Percentiles rank a stretch among this genome's conserved stretches.
Conservation (phyloP, 495 filamentous ascomycete species). For the Trichoderma asperelloides region DNA sequence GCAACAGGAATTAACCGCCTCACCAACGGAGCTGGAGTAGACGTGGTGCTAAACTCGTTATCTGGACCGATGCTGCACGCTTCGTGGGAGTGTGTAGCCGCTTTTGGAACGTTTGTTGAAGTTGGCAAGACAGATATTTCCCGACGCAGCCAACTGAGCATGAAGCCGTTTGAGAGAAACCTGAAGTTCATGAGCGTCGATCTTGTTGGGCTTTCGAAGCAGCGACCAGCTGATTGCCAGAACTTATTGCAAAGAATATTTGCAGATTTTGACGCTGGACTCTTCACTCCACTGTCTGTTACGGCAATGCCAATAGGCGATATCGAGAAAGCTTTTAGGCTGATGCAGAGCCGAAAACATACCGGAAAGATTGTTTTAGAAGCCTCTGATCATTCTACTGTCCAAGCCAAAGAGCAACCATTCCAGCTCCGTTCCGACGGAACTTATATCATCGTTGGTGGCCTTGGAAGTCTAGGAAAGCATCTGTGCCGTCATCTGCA, state of each 20-base stretch:
- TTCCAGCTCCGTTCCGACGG: slow-evolving; percentile 26
- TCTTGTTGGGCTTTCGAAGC: slow-evolving; percentile 28
- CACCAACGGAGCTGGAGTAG: slow-evolving; percentile 48
- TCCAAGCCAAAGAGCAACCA: slow-evolving; percentile 16
- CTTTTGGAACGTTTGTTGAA: slow-evolving; percentile 40
- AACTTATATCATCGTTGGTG: slow-evolving; percentile 53
- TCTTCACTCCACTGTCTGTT: slow-evolving; percentile 27
- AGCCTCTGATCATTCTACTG: slow-evolving; percentile 11
- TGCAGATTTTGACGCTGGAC: slow-evolving; percentile 29
- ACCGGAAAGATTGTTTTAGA: slow-evolving; percentile 49
- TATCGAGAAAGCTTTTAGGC: slow-evolving; percentile 34
- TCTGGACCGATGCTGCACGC: slow-evolving; percentile 31
- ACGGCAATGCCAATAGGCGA: slow-evolving; percentile 27
- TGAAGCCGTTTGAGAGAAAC: slow-evolving; percentile 33
- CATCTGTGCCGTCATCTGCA: slow-evolving; percentile 52
- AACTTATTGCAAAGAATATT: slow-evolving; percentile 31
- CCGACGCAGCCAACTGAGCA: slow-evolving; percentile 29
- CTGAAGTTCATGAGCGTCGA: slow-evolving; percentile 40
- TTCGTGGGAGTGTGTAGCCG: slow-evolving; percentile 37
- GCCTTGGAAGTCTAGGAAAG: slow-evolving; percentile 54
- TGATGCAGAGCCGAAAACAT: slow-evolving; percentile 41
- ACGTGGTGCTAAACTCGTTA: slow-evolving; percentile 56
- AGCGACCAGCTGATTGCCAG: slow-evolving; percentile 27
- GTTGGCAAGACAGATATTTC: slow-evolving; percentile 32
- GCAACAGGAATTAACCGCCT: slow-evolving; percentile 34